Evolutionary conservation across 1,284 basidiomycete species (phyloP), one percentile per base, ranked within the genome.

Genomic region (Trametes pubescens): DNA sequence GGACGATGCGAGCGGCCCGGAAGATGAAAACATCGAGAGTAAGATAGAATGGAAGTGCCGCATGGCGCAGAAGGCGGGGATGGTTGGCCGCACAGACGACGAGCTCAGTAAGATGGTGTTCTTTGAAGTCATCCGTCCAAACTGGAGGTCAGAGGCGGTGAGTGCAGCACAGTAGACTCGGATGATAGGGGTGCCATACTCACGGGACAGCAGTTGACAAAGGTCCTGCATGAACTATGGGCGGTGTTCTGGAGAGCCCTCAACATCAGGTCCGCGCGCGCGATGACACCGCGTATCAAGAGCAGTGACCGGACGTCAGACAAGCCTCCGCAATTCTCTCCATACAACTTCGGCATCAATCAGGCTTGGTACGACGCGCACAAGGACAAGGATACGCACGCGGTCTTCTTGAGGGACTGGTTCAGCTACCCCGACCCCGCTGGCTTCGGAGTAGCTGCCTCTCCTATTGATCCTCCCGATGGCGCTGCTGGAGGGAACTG

Each of bases 71-170:
- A 16, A n/a, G 22, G 47, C 22, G 6, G 61, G 61, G n/a, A 40
- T 46, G 29, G 34, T 14, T 1, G 37, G 35, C 9, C n/a, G 32
- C 6, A 9, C 47, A 11, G 61, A 62, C 21, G 35, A 34, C 14
- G 5, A 48, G 26, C 40, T 61, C 6, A 38, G 34, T 35, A 63
- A 49, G 49, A 59, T 60, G 34, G 46, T 37, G 22, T 52, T 61
- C 46, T 61, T 57, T 18, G 65, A 66, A 34, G 43, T 40, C 22
- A 59, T 66, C 32, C 37, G 22, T 24, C 61, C 65, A 6, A 64
- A 64, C 48, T 66, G 61, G 61, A 57, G 57, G 18, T 63, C 65
- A 2, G 61, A 57, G 8, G 52, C 37, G 47, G 65, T 66, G n/a
- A 55, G 65, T 52, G 26, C 32, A n/a, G n/a, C n/a, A n/a, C n/a